Evolutionary conservation across 768 basidiomycete genomes (phyloP), one percentile per base, ranked within the genome.

Genomic region (Galerina sulciceps): DNA sequence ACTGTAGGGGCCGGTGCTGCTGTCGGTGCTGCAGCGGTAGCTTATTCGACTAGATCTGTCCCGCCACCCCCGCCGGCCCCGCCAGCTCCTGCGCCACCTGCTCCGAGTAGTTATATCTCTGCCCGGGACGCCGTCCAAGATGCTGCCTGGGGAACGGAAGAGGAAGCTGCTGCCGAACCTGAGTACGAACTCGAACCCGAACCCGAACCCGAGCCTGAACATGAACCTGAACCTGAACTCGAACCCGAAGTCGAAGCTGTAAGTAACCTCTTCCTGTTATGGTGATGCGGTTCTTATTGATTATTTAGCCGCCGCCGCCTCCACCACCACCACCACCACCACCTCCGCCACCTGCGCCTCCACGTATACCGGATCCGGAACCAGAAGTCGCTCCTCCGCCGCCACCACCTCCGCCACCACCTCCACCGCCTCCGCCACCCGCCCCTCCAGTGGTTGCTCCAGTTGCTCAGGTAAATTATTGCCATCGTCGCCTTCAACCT

Each of bases 381-480:
- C 63, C 65, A 15, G 69, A 73, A 15, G 67, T 69, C 20, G 67
- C 67, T 11, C 64, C 71, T 5, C 71, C 73, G 6, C 75, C 81
- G 0, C 79, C 79, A 0, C 80, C 77, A 0, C 77, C 79, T 0
- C 80, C 81, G 0, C 72, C 71, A 0, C 72, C 73, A 0, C 81
- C 83, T 0, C 80, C 61, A 0, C 81, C 84, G 2, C 80, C 81
- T 3, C 82, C 84, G 0, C 82, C 83, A 0, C 80, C 83, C 0
- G 81, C 84, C 0, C 81, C 84, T 0, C 82, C 81, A 0, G 79
- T 81, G 0, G 75, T 81, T 8, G 76, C 81, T 6, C 79, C 79
- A 8, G 72, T 75, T 41, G 73, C 75, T 23, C 72, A 73, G 62
- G 75, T 76, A 58, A 31, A 66, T 64, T 17, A 15, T 58, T 47